Percentiles rank a stretch among this genome's conserved stretches.
phyloP scores from a whole-genome alignment of 1,284 basidiomycete genomes.

The Puccinia sorghi region DNA sequence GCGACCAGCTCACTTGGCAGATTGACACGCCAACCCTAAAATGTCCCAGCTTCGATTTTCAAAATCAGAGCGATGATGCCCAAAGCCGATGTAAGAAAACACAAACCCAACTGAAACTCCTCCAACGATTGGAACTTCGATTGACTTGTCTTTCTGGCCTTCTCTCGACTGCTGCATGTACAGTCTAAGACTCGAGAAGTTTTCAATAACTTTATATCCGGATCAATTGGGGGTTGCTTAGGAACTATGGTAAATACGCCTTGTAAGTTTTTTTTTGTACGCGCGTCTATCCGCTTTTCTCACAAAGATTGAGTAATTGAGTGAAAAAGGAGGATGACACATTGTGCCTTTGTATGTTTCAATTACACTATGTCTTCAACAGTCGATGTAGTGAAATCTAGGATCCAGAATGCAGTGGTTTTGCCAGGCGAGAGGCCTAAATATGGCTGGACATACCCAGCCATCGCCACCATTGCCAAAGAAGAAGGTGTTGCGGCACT shows the following conservation, averaged over 20 bases:
- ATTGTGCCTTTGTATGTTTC: conserved; percentile 78
- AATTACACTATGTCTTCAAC: too few relatives aligned
- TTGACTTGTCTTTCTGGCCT: conserved; percentile 4
- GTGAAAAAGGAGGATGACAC: too few relatives aligned
- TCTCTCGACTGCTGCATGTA: conserved; percentile 12
- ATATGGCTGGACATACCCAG: conserved; percentile 79
- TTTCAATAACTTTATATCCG: conserved; percentile 88
- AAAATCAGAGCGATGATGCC: conserved; percentile 30
- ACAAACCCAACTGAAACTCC: not conserved
- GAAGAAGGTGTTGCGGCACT: conserved; percentile 87
- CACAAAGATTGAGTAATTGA: too few relatives aligned
- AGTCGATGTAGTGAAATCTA: conserved; percentile 85
- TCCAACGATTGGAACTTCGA: not conserved
- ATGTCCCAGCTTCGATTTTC: conserved; percentile 4
- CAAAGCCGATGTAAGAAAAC: conserved; percentile 37
- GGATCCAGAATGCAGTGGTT: conserved; percentile 77
- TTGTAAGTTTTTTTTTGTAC: conserved; percentile 56
- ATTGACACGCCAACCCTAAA: not conserved
- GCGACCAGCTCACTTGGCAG: not conserved
- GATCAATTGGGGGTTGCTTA: conserved; percentile 83
- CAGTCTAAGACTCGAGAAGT: conserved; percentile 70
- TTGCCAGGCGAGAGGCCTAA: conserved; percentile 70
- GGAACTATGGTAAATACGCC: conserved; percentile 66
- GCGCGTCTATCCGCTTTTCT: not conserved
- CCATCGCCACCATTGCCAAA: conserved; percentile 73